Conservation (phyloP, 129 eudicot species). For the Sambucus nigra region DNA sequence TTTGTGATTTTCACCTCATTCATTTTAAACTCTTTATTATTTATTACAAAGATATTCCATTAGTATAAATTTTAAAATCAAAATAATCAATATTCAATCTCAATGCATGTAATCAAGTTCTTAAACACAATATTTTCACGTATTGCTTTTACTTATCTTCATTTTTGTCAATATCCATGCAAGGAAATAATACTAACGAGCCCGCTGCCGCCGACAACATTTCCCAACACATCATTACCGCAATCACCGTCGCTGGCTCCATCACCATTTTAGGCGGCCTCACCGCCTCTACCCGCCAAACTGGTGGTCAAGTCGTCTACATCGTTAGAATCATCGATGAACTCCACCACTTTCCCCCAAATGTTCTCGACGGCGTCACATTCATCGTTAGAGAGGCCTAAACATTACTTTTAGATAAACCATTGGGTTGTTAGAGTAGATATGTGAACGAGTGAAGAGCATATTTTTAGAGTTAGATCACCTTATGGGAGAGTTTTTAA, state of each 20-base stretch:
- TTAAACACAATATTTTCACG: background rate
- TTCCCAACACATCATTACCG: conserved; percentile 58
- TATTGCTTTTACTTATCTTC: conserved; percentile 8
- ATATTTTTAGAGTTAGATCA: conserved; percentile 73
- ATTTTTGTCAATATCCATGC: conserved; percentile 16
- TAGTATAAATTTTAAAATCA: too few relatives aligned
- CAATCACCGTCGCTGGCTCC: conserved; percentile 24
- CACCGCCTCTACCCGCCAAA: conserved; percentile 80
- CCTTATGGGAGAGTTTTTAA: conserved; percentile 37
- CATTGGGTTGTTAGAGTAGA: conserved; percentile 79
- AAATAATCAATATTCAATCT: too few relatives aligned
- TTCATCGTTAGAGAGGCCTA: conserved; percentile 52
- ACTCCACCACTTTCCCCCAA: conserved; percentile 16
- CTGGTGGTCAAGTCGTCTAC: conserved; percentile 72
- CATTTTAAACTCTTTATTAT: too few relatives aligned
- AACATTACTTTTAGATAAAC: conserved; percentile 27
- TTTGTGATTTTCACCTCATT: too few relatives aligned
- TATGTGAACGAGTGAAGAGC: conserved; percentile 86
- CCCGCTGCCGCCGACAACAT: conserved; percentile 81
- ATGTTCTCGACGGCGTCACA: conserved; percentile 37
- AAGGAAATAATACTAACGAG: conserved; percentile 65
- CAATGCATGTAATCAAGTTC: too few relatives aligned
- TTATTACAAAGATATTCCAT: too few relatives aligned
- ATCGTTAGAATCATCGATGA: conserved; percentile 36
- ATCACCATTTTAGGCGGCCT: conserved; percentile 66